Evolutionary conservation across 345 rosid species (phyloP), one percentile per base, ranked within the genome.

Genomic region (Geranium rotundifolium): DNA sequence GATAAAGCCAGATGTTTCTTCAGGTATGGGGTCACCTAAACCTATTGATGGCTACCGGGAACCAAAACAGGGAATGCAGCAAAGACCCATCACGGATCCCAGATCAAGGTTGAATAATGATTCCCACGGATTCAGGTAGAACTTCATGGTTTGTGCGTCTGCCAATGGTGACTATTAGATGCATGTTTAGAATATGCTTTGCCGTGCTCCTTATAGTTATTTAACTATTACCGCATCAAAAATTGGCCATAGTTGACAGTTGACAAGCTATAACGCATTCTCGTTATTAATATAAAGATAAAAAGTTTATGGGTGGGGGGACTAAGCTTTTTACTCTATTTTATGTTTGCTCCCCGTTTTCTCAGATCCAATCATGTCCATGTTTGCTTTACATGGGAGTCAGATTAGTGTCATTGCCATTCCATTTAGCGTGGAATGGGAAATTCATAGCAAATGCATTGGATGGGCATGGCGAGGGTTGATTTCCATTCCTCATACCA

Each of bases 81-180:
- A 81, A 73, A 84, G 82, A 74, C 62, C 79, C 62, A 65, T 63
- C 59, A 63, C 72, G 31, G 95, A 87, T 73, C 71, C 81, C 64
- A 81, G 91, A n/a, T 72, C 80, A 23, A 87, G 87, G 76, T 76
- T 79, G 70, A 87, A 77, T 70, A 83, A 77, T 72, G 93, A 93
- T 66, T 80, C 85, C 17, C 89, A 82, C 73, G 91, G 83, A 29
- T 76, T 79, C 75, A 90, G 99, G 99, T 90, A 75, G 14, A 34
- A 46, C 52, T 7, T 46, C 14, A 46, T 46, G 52, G 46, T 9
- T 46, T 46, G 15, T 46, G 52, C 52, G 12, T 46, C 52, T 46
- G 52, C 52, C 52, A 46, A 12, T 7, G 52, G 52, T 46, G 16
- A 14, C 52, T 9, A 12, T 34, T 4, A 7, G 15, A 46, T 46